Conservation (phyloP, 495 filamentous ascomycete genomes). For the Daldinia bambusicola region DNA sequence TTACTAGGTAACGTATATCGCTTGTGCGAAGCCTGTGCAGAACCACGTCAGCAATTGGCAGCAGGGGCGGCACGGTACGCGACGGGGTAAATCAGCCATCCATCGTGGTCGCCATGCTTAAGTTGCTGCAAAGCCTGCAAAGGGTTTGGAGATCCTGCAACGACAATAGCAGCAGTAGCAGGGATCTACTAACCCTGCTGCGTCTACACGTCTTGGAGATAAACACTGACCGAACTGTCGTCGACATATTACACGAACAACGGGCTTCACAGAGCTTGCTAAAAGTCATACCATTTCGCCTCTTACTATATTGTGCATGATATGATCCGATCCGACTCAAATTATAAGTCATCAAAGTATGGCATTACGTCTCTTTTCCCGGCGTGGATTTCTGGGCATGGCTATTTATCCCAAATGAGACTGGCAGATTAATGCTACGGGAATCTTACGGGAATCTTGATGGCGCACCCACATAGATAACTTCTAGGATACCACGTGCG, state of each 20-base stretch:
- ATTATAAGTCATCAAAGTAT: slow-evolving; percentile 11
- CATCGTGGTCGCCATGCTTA: slow-evolving; percentile 26
- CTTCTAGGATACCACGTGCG: slow-evolving; percentile 30
- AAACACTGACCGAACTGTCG: slow-evolving; percentile 2
- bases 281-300: slow-evolving; percentile 17
- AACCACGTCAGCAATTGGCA: slow-evolving; percentile 42
- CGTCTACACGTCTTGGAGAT: slow-evolving; percentile 1
- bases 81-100: slow-evolving; percentile 39
- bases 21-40: slow-evolving; percentile 24
- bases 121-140: slow-evolving; percentile 20
- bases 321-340: slow-evolving; percentile 11
- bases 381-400: slow-evolving; percentile 25
- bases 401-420: slow-evolving; percentile 44
- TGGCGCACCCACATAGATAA: slow-evolving; percentile 14
- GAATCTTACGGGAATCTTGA: slow-evolving; percentile 29
- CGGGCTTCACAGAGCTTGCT: slow-evolving; percentile 8
- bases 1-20: slow-evolving; percentile 25
- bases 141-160: slow-evolving; percentile 38
- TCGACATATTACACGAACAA: background rate
- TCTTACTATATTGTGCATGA: background rate
- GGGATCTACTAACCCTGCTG: slow-evolving; percentile 18
- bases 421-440: slow-evolving; percentile 35
- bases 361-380: slow-evolving; percentile 23
- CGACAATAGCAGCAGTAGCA: slow-evolving; percentile 16
- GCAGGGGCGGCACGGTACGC: slow-evolving; percentile 38